Base-by-base conservation (phyloP, 2,329 filamentous ascomycete genomes). In the Nemania sp. region DNA sequence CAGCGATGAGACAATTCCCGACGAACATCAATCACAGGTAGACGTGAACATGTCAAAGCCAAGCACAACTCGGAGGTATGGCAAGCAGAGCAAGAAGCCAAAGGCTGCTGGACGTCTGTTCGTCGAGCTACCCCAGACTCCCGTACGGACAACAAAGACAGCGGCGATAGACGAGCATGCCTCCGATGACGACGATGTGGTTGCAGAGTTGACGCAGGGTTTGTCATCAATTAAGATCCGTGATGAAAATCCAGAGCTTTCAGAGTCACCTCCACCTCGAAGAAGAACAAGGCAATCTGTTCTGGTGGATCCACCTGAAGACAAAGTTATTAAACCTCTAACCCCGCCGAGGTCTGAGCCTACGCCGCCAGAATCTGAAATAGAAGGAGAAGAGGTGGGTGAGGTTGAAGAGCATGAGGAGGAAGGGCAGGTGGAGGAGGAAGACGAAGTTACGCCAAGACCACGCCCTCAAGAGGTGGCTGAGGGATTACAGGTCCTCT, bases 111-210 rank as follows among this genome's bases (percentile, higher is more conserved):
- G 85, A 49, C 80, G 84, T 24, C 77, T 86, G 52, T 87, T 88
- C 70, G 82, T 82, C 22, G 84, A 87, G 71, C 76, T 88, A 8
- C 85, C 86, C 0, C 82, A 82, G 65, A 87, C 83, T 52, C 86
- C 86, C 2, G 68, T 82, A 58, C 82, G 83, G 51, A 58, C 29
- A 22, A 55, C 62, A 59, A 67, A 70, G 20, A 29, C 66, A 22
- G 61, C 47, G 56, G 53, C 59, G n/a, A 24, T 32, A 35, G 64
- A 70, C n/a, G 26, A 70, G 20, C 35, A 41, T 20, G 55, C 77
- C 71, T 58, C 61, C 62, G 55, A 68, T 41, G 45, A 69, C 56
- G 73, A 79, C 53, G 71, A 73, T 20, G 45, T 38, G 20, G 49
- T 84, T 22, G 73, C 70, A 20, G 75, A 76, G 27, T 68, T 85